Percentiles rank a stretch among this genome's conserved stretches.
These are phyloP conservation scores for Fraxinus floribunda DNA, from an alignment of 305 asterid genomes.

Conservation along the genomic window DNA sequence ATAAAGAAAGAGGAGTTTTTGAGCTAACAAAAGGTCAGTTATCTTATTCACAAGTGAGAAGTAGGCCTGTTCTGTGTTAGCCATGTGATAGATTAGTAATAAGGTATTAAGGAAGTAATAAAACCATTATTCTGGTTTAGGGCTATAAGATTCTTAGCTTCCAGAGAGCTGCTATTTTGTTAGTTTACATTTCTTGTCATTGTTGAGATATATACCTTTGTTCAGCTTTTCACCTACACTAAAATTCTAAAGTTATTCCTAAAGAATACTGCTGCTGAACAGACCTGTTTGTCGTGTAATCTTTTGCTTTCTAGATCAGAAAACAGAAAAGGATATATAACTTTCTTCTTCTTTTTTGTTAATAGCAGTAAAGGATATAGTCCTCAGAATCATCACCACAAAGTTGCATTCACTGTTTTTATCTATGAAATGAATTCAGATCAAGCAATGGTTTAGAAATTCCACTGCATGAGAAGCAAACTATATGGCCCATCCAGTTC, in stretches of 20 bases:
- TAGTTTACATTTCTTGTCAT: neutral
- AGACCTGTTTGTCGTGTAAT: neutral
- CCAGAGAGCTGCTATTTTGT: neutral
- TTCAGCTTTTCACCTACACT: neutral
- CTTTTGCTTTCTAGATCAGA: slow-evolving; percentile 23
- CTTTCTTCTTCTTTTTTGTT: neutral
- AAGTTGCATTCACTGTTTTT: slow-evolving; percentile 18
- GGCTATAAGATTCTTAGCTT: neutral
- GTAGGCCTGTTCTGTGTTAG: neutral
- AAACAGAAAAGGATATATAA: slow-evolving; percentile 33
- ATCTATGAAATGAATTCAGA: neutral
- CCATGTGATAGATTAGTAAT: neutral
- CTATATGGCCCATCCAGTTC: slow-evolving; percentile 12
- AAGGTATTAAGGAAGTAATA: neutral
- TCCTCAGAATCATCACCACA: slow-evolving; percentile 15
- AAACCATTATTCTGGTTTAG: neutral
- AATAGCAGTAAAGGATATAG: slow-evolving; percentile 31
- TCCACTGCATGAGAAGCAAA: slow-evolving; percentile 13
- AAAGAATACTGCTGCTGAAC: neutral
- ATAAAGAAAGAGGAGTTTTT: neutral
- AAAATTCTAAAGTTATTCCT: neutral
- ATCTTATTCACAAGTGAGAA: neutral
- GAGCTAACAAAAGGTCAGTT: neutral
- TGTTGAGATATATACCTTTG: neutral
- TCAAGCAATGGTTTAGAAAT: neutral